Evolutionary conservation across 139 green algal species (phyloP), one percentile per base, ranked within the genome.

Genomic region (Zygnema circumcarinatum): DNA sequence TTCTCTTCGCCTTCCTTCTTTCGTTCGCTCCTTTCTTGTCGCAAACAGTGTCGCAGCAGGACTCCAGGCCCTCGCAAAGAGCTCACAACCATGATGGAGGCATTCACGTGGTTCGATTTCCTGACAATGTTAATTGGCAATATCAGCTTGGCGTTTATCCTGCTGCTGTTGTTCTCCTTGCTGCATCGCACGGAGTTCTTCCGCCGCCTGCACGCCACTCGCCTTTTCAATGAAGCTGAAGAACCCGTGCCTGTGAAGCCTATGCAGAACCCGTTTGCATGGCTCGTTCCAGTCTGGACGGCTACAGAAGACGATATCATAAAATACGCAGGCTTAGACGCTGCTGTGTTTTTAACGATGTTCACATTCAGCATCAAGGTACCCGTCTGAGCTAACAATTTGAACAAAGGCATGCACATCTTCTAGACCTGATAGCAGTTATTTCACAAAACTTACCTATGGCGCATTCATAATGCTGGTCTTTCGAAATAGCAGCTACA

Each of bases 161-260:
- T 89, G 0, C 25, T 89, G 1, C n/a, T 87, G 0, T 41, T 89
- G n/a, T 89, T 89, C 74, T 89, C 81, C 32, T 41, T 89, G 22
- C 52, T 89, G n/a, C 84, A 89, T 68, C 36, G 75, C 16, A 52
- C 38, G n/a, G 81, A 87, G 33, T 89, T 89, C 74, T 89, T 89
- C 76, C 25, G 31, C n/a, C 76, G 76, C 22, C 74, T 89, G 11
- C 76, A 76, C 25, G 53, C 76, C 7, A 76, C 76, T 31, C 84
- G 84, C 2, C 41, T 87, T 31, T 87, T 74, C 33, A 42, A 79
- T 21, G 53, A 86, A 1, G 69, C 3, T 47, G 81, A 87, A 33
- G 38, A 33, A 21, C 21, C n/a, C 16, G 42, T 39, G 22, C 84
- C 84, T 33, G 25, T 80, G 2, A 85, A 86, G 76, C 79, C 79